Conservation (phyloP, 257 asterid genomes). For the Anisodus tanguticus region DNA sequence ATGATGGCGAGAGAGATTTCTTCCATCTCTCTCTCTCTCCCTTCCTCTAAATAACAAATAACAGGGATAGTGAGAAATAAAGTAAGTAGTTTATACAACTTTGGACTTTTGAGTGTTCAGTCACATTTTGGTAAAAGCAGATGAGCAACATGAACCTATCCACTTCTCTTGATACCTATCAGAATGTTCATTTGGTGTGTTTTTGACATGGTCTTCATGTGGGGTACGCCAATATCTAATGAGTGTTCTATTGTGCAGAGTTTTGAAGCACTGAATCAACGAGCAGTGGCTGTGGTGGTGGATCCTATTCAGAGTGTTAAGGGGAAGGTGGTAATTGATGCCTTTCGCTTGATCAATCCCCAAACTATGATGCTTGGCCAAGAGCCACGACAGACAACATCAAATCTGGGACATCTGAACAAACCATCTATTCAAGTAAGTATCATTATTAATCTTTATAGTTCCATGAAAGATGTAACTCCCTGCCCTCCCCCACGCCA, state of each 20-base stretch:
- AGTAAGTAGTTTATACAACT: neutral
- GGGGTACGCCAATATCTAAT: neutral
- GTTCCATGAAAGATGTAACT: neutral
- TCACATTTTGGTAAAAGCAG: constrained; percentile 15
- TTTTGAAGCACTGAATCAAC: constrained; percentile 96
- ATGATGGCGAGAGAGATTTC: neutral
- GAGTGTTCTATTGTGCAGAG: constrained; percentile 58
- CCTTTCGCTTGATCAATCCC: constrained; percentile 92
- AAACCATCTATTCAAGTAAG: constrained; percentile 96
- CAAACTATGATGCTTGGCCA: constrained; percentile 99
- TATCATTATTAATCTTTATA: neutral
- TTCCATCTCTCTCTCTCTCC: neutral
- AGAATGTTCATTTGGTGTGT: neutral
- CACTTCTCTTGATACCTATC: neutral
- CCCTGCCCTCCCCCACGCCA: neutral
- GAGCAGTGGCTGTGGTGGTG: constrained; percentile 98
- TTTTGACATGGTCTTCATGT: constrained; percentile 24
- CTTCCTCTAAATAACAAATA: neutral
- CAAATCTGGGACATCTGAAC: constrained; percentile 94
- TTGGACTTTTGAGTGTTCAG: neutral
- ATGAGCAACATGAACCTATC: neutral
- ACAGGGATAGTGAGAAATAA: neutral
- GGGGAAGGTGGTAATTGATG: constrained; percentile 99
- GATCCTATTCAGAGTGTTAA: constrained; percentile 99
- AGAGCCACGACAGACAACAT: constrained; percentile 98